Percentiles rank a stretch among this genome's conserved stretches.
Conservation (phyloP, 2,329 filamentous ascomycete species). For the Tolypocladium nubicola region DNA sequence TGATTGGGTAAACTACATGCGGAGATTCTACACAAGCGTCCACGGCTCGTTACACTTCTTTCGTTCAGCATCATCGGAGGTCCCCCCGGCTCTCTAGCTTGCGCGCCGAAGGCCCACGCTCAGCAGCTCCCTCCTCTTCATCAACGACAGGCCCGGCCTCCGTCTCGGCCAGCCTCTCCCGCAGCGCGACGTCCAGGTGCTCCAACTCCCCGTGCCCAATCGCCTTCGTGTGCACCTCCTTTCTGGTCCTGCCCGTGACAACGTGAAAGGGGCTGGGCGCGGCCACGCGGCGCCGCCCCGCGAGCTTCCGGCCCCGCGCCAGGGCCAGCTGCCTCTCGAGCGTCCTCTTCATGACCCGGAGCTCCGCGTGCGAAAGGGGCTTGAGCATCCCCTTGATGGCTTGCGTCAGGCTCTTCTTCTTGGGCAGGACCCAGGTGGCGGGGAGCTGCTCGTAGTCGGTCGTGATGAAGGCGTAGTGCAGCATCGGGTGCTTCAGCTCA, state of each 20-base stretch:
- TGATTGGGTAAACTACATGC: background rate
- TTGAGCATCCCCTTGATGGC: conserved; percentile 18
- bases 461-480: conserved; percentile 29
- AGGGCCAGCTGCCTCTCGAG: conserved; percentile 9
- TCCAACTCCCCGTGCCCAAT: conserved; percentile 1
- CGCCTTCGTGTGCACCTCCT: conserved; percentile 1
- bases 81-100: background rate
- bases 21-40: background rate
- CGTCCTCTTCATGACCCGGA: conserved; percentile 12
- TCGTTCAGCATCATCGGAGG: background rate
- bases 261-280: conserved; percentile 4
- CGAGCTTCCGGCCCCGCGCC: background rate
- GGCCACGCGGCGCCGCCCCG: background rate
- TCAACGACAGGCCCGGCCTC: background rate
- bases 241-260: background rate
- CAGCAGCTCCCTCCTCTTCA: background rate
- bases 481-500: conserved; percentile 25
- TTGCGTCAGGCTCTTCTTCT: conserved; percentile 13
- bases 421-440: conserved; percentile 12
- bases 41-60: background rate
- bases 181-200: conserved; percentile 2
- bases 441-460: conserved; percentile 18
- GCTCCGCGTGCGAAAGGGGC: conserved; percentile 18
- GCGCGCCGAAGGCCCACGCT: background rate
- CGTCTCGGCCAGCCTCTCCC: background rate